Evolutionary conservation across 1,139 yeast genomes (phyloP).

Genomic region (Trichomonascaceae sp.): DNA sequence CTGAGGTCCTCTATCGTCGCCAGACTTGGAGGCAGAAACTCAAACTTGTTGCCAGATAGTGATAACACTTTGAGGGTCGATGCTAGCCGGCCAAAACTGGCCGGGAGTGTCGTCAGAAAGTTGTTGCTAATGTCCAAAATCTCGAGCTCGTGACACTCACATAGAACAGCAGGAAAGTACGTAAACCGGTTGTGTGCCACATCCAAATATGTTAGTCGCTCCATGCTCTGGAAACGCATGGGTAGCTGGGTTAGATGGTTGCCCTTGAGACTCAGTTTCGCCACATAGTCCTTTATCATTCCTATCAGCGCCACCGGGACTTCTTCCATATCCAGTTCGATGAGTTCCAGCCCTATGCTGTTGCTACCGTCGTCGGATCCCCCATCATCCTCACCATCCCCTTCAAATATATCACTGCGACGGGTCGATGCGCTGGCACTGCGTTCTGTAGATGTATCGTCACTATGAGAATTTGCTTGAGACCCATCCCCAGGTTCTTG

Average conservation of each 20-base stretch:
- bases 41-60: constrained; percentile 47
- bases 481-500: too few relatives aligned
- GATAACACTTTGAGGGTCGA: constrained; percentile 37
- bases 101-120: constrained; percentile 33
- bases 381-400: constrained; percentile 10
- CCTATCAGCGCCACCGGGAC: constrained; percentile 31
- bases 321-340: constrained; percentile 24
- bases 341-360: constrained; percentile 19
- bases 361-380: constrained; percentile 7
- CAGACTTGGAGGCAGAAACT: constrained; percentile 43
- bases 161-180: constrained; percentile 38
- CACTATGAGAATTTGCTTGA: too few relatives aligned
- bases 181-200: constrained; percentile 46
- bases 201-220: constrained; percentile 47
- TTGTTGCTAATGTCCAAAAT: constrained; percentile 59
- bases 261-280: constrained; percentile 40
- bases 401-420: too few relatives aligned
- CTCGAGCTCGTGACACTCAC: constrained; percentile 36
- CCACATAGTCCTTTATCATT: constrained; percentile 30
- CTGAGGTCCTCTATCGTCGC: constrained; percentile 41
- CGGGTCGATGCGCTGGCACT: too few relatives aligned
- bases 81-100: constrained; percentile 29
- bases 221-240: constrained; percentile 32
- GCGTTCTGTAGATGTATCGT: too few relatives aligned
- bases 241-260: constrained; percentile 41